Conservation (phyloP, 768 basidiomycete species). For the Lyophyllum shimeji region DNA sequence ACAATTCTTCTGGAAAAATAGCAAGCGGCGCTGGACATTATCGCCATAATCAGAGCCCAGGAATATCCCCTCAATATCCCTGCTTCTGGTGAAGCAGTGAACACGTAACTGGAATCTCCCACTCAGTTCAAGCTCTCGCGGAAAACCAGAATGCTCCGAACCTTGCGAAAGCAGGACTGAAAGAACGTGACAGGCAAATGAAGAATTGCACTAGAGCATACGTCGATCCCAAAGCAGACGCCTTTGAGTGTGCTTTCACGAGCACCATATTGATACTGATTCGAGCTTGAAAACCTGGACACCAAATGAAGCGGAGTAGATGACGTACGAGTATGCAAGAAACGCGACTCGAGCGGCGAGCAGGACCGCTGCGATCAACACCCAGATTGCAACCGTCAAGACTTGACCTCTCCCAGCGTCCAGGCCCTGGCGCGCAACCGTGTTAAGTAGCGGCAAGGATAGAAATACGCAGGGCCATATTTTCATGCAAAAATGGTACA, state of each 20-base stretch:
- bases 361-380: conserved; percentile 43
- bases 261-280: conserved; percentile 52
- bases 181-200: conserved; percentile 56
- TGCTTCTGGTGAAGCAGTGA: conserved; percentile 19
- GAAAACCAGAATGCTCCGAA: conserved; percentile 17
- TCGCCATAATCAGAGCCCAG: conserved; percentile 19
- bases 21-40: conserved; percentile 17
- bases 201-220: conserved; percentile 58
- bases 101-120: conserved; percentile 17
- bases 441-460: conserved; percentile 47
- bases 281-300: background rate
- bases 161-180: conserved; percentile 58
- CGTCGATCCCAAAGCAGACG: conserved; percentile 51
- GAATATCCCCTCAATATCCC: conserved; percentile 19
- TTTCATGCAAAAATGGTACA: conserved; percentile 55
- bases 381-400: conserved; percentile 40
- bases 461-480: conserved; percentile 53
- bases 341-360: conserved; percentile 38
- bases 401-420: conserved; percentile 7
- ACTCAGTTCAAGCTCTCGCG: background rate
- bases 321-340: conserved; percentile 49
- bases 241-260: conserved; percentile 45
- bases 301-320: background rate
- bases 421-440: conserved; percentile 33
- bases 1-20: conserved; percentile 22